Evolutionary conservation across 2,329 filamentous ascomycete genomes (phyloP), one percentile per base, ranked within the genome.

Genomic region (Acephala macrosclerotiorum): DNA sequence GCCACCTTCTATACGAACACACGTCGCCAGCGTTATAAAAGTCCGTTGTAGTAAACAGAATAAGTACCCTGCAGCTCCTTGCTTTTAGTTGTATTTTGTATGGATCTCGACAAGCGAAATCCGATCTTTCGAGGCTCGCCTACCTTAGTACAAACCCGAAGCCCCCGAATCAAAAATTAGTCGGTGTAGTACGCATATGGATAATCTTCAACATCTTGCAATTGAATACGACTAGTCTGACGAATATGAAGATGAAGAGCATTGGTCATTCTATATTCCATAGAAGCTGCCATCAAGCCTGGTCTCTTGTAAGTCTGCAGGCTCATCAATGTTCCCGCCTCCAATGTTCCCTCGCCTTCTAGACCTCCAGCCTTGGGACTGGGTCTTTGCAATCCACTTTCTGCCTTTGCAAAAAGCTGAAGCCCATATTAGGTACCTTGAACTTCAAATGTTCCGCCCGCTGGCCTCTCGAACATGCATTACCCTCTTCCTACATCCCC

Each of bases 1-100:
- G 58, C 42, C 35, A 60, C n/a, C 42, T 20, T n/a, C 42, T 60
- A 9, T 35, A 26, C n/a, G 29, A 22, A 5, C 47, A 60, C 14
- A 11, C 42, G 5, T 51, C 29, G 7, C 58, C 58, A 3, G 7
- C 35, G 7, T 42, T 60, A 22, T 36, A 60, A 26, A 51, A 51
- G 22, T 60, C 45, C 11, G 9, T 60, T 3, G 9, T 38, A 9
- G 36, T 60, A 11, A 26, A 9, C 1, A 49, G 38, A 18, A 2
- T 25, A 2, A 14, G 1, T 16, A 18, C 22, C 1, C 1, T 51
- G 2, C 26, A 11, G n/a, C 26, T 14, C 7, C 42, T 60, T 18
- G 6, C n/a, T 20, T 1, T 7, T 18, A 35, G 42, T 18, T 7
- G 1, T 38, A 8, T 16, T 18, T 14, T 25, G 3, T 51, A 51